Evolutionary conservation across 2,329 filamentous ascomycete genomes (phyloP).

Genomic region (Rhinocladiella similis): DNA sequence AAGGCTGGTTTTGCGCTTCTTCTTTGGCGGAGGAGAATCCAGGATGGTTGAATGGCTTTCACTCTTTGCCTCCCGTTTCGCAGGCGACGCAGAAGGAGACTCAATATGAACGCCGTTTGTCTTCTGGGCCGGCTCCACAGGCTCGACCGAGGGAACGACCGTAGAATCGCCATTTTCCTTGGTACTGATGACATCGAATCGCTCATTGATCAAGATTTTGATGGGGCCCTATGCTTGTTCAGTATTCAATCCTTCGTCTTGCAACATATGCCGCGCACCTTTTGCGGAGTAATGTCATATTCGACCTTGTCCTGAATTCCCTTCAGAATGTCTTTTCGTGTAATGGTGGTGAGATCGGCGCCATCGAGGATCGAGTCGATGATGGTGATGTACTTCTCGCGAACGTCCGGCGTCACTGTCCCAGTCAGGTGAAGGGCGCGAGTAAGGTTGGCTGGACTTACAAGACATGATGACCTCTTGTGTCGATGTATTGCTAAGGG

Average conservation of each 20-base stretch:
- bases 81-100: slow-evolving; percentile 37
- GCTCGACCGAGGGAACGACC: slow-evolving; percentile 33
- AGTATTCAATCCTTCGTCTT: background rate
- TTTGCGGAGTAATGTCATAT: slow-evolving; percentile 62
- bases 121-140: slow-evolving; percentile 21
- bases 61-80: slow-evolving; percentile 44
- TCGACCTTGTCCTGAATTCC: slow-evolving; percentile 61
- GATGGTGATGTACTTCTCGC: slow-evolving; percentile 55
- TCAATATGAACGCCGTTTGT: slow-evolving; percentile 38
- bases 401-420: slow-evolving; percentile 50
- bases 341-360: slow-evolving; percentile 64
- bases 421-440: slow-evolving; percentile 10
- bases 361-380: slow-evolving; percentile 63
- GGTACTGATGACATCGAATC: slow-evolving; percentile 69
- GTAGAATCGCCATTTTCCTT: slow-evolving; percentile 43
- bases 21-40: slow-evolving; percentile 55
- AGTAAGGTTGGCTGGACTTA: slow-evolving; percentile 5
- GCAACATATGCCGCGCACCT: slow-evolving; percentile 45
- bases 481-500: background rate
- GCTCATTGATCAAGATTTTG: slow-evolving; percentile 69
- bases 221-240: slow-evolving; percentile 58
- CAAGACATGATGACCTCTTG: slow-evolving; percentile 20
- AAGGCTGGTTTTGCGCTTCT: slow-evolving; percentile 60
- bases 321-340: slow-evolving; percentile 65
- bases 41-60: slow-evolving; percentile 41